Conservation (phyloP, 495 filamentous ascomycete genomes). For the Talaromyces wortmannii region DNA sequence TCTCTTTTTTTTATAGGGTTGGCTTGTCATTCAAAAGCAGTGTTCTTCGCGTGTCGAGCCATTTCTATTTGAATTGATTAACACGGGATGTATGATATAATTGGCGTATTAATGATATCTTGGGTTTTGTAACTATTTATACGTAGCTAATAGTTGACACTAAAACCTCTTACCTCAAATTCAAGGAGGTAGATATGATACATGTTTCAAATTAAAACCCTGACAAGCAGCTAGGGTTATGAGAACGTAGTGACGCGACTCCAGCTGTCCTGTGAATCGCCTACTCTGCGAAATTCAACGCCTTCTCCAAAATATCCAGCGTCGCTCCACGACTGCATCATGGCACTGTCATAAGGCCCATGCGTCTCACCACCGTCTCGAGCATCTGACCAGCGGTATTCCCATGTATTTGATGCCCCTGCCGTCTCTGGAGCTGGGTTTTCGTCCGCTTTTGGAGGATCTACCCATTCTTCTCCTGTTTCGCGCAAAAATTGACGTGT, state of each 20-base stretch:
- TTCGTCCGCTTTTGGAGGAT: constrained; percentile 30
- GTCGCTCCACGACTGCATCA: constrained; percentile 82
- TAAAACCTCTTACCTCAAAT: no score
- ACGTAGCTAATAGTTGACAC: no score
- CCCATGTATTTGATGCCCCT: constrained; percentile 58
- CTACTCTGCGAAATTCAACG: constrained; percentile 72
- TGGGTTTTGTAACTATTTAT: background rate
- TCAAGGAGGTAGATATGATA: background rate
- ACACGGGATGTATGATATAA: constrained; percentile 35
- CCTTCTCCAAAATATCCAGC: constrained; percentile 94
- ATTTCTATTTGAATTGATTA: constrained; percentile 24
- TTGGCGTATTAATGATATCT: constrained; percentile 21
- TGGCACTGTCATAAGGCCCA: constrained; percentile 76
- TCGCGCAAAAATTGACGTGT: constrained; percentile 80
- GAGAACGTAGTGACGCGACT: constrained; percentile 19
- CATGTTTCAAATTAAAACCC: background rate
- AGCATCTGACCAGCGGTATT: constrained; percentile 86
- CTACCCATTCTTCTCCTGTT: constrained; percentile 87
- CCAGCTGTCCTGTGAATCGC: constrained; percentile 52
- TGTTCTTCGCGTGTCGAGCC: background rate
- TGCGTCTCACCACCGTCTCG: constrained; percentile 74
- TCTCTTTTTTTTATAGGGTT: background rate
- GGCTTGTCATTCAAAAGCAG: constrained; percentile 4
- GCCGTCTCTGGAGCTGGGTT: constrained; percentile 8
- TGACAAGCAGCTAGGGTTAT: background rate